A percentile compares a stretch with the other conserved stretches of the same genome.
phyloP scores from a whole-genome alignment of 2,329 filamentous ascomycete genomes.

The Sarocladium brachiariae region DNA sequence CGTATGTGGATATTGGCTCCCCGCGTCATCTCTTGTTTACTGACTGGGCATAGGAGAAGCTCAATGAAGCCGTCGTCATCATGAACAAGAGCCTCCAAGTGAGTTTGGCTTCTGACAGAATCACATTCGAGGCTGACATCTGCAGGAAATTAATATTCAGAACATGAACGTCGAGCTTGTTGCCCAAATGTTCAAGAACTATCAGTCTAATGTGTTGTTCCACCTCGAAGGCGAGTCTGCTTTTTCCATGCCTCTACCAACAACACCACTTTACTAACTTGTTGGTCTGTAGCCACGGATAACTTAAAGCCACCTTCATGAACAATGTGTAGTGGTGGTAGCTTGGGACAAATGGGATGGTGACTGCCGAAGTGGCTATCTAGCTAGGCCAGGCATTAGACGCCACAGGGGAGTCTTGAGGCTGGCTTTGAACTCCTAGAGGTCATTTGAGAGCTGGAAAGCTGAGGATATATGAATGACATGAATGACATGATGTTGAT shows the following conservation, averaged over 20 bases:
- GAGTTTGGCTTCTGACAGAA: slow-evolving; percentile 7
- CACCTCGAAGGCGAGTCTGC: slow-evolving; percentile 75
- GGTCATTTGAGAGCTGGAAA: too few species aligned
- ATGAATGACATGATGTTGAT: not conserved
- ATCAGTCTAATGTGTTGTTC: slow-evolving; percentile 95
- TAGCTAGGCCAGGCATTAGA: too few species aligned
- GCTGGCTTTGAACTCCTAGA: too few species aligned
- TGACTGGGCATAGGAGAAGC: slow-evolving; percentile 68
- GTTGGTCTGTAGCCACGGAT: slow-evolving; percentile 60
- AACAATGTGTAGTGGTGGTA: too few species aligned
- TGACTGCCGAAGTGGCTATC: too few species aligned
- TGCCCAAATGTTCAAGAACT: slow-evolving; percentile 99
- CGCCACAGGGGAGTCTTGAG: too few species aligned
- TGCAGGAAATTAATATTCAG: slow-evolving; percentile 90
- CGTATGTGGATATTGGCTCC: slow-evolving; percentile 46
- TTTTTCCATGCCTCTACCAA: not conserved
- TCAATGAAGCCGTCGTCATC: slow-evolving; percentile 88
- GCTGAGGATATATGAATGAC: not conserved
- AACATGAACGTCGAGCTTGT: slow-evolving; percentile 99
- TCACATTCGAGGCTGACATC: not conserved
- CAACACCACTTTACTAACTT: not conserved
- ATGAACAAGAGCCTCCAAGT: slow-evolving; percentile 91
- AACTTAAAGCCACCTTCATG: slow-evolving; percentile 72
- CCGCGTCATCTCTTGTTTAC: not conserved
- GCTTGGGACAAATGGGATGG: too few species aligned